Evolutionary conservation across 1,139 yeast genomes (phyloP).

Genomic region (Fermentozyma sake): DNA sequence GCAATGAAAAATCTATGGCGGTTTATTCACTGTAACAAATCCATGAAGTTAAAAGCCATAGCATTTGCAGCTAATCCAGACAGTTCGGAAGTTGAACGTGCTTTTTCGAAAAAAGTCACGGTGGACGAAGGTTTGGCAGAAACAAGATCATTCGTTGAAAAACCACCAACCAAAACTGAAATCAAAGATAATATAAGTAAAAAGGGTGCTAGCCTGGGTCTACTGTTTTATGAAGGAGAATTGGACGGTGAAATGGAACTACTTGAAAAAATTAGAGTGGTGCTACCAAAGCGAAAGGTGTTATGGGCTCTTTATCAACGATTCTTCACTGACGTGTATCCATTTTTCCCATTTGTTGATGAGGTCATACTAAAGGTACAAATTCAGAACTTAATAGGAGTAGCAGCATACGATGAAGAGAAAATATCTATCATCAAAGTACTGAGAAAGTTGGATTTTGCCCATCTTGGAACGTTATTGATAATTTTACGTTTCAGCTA

Average conservation of each 20-base stretch:
- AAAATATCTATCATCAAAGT: slow-evolving; percentile 15
- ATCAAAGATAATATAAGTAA: slow-evolving; percentile 11
- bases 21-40: slow-evolving; percentile 13
- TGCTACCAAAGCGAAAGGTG: slow-evolving; percentile 37
- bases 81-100: slow-evolving; percentile 8
- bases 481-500: slow-evolving; percentile 19
- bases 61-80: slow-evolving; percentile 3
- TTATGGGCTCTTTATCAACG: slow-evolving; percentile 27
- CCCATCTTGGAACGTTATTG: slow-evolving; percentile 20
- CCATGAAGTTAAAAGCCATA: slow-evolving; percentile 3
- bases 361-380: slow-evolving; percentile 28
- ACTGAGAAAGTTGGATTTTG: slow-evolving; percentile 19
- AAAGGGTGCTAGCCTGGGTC: slow-evolving; percentile 17
- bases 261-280: slow-evolving; percentile 16
- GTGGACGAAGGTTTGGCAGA: slow-evolving; percentile 13
- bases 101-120: slow-evolving; percentile 8
- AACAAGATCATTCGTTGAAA: slow-evolving; percentile 4
- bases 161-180: slow-evolving; percentile 1
- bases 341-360: slow-evolving; percentile 49
- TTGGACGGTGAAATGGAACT: slow-evolving; percentile 23
- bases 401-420: slow-evolving; percentile 9
- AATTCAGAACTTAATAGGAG: slow-evolving; percentile 19
- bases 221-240: slow-evolving; percentile 26
- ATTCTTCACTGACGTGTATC: slow-evolving; percentile 44
- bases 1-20: slow-evolving; percentile 12